These are phyloP conservation scores for Trichoderma hamatum DNA, from an alignment of 2,329 filamentous ascomycete species.

Conservation along the genomic window DNA sequence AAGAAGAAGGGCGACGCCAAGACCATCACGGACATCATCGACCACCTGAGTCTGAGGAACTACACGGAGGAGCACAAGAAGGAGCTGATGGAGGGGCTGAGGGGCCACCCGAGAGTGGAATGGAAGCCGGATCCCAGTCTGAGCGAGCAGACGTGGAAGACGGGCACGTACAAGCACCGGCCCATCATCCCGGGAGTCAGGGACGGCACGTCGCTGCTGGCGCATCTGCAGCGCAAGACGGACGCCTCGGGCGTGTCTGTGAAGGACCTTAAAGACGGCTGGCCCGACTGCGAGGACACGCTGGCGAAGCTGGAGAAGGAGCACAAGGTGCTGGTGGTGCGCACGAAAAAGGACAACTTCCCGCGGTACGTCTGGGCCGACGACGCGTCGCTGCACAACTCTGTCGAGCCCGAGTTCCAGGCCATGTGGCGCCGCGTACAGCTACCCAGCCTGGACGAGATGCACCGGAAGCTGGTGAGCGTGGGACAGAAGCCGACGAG, in stretches of 20 bases:
- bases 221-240: conserved; percentile 77
- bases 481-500: conserved; percentile 84
- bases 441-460: conserved; percentile 74
- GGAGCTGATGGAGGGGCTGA: conserved; percentile 68
- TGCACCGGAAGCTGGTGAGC: conserved; percentile 74
- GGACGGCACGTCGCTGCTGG: conserved; percentile 74
- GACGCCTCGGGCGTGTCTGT: conserved; percentile 81
- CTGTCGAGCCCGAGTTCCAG: conserved; percentile 81
- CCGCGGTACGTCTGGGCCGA: conserved; percentile 88
- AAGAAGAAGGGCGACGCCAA: conserved; percentile 71
- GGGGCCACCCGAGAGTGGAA: conserved; percentile 62
- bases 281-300: conserved; percentile 79
- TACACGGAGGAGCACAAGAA: conserved; percentile 64
- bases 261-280: conserved; percentile 93
- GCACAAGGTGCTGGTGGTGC: conserved; percentile 80
- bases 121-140: conserved; percentile 60
- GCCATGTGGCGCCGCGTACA: conserved; percentile 80
- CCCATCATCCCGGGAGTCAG: conserved; percentile 81
- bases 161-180: conserved; percentile 78
- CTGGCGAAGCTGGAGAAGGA: conserved; percentile 77
- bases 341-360: conserved; percentile 89
- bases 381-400: conserved; percentile 74
- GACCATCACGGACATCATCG: conserved; percentile 74
- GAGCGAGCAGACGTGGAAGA: conserved; percentile 67
- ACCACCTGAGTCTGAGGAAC: conserved; percentile 74